Conservation (phyloP, 129 eudicot genomes). For the Daucus carota region DNA sequence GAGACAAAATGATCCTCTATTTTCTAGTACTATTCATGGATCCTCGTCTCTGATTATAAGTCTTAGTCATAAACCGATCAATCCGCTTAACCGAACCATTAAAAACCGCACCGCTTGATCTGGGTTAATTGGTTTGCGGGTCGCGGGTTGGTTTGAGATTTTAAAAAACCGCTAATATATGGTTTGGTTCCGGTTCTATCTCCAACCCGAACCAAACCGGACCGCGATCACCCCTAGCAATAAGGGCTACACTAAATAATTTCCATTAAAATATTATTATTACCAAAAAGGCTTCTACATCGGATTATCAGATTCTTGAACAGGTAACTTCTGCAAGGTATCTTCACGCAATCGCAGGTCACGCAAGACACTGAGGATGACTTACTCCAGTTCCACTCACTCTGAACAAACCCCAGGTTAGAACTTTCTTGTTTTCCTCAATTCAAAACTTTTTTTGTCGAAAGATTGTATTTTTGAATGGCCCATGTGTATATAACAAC, state of each 20-base stretch:
- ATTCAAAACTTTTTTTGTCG: neutral
- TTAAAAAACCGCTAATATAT: too few species aligned
- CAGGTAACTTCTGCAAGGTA: neutral
- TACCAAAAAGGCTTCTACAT: conserved; percentile 7
- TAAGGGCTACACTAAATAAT: neutral
- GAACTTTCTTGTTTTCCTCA: neutral
- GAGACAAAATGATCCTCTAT: too few species aligned
- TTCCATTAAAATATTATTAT: neutral
- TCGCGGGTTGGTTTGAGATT: too few species aligned
- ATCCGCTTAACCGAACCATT: too few species aligned
- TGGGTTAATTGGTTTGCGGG: too few species aligned
- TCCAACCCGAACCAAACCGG: too few species aligned
- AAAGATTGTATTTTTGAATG: neutral
- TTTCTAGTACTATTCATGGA: too few species aligned
- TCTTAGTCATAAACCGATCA: too few species aligned
- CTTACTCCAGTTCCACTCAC: conserved; percentile 14
- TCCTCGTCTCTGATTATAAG: too few species aligned
- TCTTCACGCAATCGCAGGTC: neutral
- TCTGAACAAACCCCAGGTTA: conserved; percentile 9
- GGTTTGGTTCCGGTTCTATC: too few species aligned
- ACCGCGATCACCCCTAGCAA: too few species aligned
- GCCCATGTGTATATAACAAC: neutral
- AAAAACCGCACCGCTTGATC: too few species aligned
- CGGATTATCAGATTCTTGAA: neutral
- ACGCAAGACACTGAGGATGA: neutral